These are phyloP conservation scores for Lanmaoa rubissima DNA, from an alignment of 768 basidiomycete genomes.

Conservation along the genomic window DNA sequence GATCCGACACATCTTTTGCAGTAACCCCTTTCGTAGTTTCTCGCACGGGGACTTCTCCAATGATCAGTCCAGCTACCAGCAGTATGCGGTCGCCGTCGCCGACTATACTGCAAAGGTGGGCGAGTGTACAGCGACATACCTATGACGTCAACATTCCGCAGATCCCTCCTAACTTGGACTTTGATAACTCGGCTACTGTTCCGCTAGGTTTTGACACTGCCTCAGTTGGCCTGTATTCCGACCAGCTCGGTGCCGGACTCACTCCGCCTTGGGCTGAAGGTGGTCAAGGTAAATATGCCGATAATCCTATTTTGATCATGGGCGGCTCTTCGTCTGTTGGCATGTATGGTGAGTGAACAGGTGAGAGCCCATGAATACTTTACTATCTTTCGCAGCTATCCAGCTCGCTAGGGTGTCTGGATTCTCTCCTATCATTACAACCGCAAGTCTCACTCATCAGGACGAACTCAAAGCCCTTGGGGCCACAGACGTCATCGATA, in stretches of 20 bases:
- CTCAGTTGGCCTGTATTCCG: slow-evolving; percentile 44
- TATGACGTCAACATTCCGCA: slow-evolving; percentile 18
- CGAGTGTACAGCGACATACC: neutral
- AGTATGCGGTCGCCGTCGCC: slow-evolving; percentile 35
- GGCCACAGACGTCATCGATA: slow-evolving; percentile 41
- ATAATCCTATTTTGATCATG: slow-evolving; percentile 43
- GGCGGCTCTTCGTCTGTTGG: slow-evolving; percentile 52
- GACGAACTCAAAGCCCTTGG: slow-evolving; percentile 36
- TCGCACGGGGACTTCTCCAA: slow-evolving; percentile 33
- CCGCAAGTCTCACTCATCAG: slow-evolving; percentile 33
- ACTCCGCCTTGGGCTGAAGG: slow-evolving; percentile 34
- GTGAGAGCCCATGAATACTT: neutral
- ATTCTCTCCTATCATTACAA: slow-evolving; percentile 42
- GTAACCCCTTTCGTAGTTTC: slow-evolving; percentile 3
- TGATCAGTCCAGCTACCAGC: slow-evolving; percentile 38
- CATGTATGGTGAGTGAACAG: slow-evolving; percentile 38
- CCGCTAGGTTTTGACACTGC: slow-evolving; percentile 49
- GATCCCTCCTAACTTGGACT: slow-evolving; percentile 44
- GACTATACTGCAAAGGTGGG: slow-evolving; percentile 38
- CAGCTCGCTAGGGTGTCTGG: slow-evolving; percentile 42
- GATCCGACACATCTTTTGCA: neutral
- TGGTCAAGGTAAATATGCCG: slow-evolving; percentile 37
- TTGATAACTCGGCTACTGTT: slow-evolving; percentile 46
- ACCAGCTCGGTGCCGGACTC: slow-evolving; percentile 39
- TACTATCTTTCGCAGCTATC: slow-evolving; percentile 25